Conservation (phyloP, 257 asterid genomes). For the Scutellaria minor region DNA sequence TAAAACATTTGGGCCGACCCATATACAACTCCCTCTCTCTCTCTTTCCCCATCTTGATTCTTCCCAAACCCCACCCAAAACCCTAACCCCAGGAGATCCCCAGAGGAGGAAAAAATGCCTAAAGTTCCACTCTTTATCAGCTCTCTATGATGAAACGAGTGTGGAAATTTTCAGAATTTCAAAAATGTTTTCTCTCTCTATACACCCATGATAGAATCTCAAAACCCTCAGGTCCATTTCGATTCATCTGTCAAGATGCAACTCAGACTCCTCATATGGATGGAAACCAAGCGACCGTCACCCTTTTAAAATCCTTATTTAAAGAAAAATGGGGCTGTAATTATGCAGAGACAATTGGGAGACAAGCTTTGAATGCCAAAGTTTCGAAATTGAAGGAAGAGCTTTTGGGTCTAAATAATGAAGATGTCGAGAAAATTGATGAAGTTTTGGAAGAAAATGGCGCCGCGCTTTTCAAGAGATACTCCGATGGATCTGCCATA, state of each 20-base stretch:
- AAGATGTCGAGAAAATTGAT: slow-evolving; percentile 48
- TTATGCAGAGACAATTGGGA: slow-evolving; percentile 27
- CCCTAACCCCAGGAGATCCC: slow-evolving; percentile 33
- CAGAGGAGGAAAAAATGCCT: slow-evolving; percentile 25
- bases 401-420: slow-evolving; percentile 39
- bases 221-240: slow-evolving; percentile 35
- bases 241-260: slow-evolving; percentile 39
- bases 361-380: slow-evolving; percentile 31
- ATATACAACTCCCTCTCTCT: background rate
- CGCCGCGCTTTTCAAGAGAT: slow-evolving; percentile 53
- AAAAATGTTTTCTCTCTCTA: slow-evolving; percentile 34
- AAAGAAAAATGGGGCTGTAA: slow-evolving; percentile 33
- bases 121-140: background rate
- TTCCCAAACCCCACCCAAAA: slow-evolving; percentile 44
- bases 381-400: slow-evolving; percentile 58
- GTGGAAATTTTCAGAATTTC: slow-evolving; percentile 37
- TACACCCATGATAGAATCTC: slow-evolving; percentile 22
- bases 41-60: slow-evolving; percentile 10
- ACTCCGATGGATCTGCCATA: slow-evolving; percentile 63
- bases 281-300: slow-evolving; percentile 18
- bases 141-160: slow-evolving; percentile 46
- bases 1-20: slow-evolving; percentile 26
- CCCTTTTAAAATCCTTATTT: slow-evolving; percentile 39
- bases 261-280: slow-evolving; percentile 29
- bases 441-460: slow-evolving; percentile 61